Conservation (phyloP, 2,329 filamentous ascomycete genomes). For the Phyllosticta citrichinensis region DNA sequence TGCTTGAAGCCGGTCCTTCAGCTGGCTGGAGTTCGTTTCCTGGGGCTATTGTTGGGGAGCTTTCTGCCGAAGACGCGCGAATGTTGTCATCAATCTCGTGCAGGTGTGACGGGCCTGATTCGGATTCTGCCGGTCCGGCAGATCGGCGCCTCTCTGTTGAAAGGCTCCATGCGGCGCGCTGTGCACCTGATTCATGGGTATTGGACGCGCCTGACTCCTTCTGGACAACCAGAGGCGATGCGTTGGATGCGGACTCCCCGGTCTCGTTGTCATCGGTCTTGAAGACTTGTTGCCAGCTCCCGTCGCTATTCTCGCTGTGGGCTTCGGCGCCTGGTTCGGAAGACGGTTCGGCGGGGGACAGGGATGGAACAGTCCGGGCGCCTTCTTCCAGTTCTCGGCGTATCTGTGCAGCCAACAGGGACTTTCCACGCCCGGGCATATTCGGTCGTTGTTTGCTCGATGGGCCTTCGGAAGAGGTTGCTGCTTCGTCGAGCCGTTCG, state of each 20-base stretch:
- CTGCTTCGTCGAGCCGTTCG: not conserved
- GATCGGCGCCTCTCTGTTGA: not conserved
- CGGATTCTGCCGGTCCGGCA: not conserved
- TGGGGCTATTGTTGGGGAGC: not conserved
- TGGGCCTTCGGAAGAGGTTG: not conserved
- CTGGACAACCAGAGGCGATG: not conserved
- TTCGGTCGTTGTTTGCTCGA: constrained; percentile 25
- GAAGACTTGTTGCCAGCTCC: constrained; percentile 31
- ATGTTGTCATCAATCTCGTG: not conserved
- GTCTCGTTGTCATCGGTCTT: constrained; percentile 14
- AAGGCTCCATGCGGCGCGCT: not conserved
- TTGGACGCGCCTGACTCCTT: not conserved
- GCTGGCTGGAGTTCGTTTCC: not conserved
- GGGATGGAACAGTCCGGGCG: not conserved
- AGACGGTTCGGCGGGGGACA: not conserved
- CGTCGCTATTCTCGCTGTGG: constrained; percentile 27
- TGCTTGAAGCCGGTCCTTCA: not conserved
- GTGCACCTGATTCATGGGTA: not conserved
- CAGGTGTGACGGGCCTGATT: too few species aligned
- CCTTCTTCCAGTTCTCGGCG: constrained; percentile 37
- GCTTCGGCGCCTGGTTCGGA: constrained; percentile 19
- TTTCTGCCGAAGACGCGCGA: not conserved
- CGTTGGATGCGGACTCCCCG: not conserved
- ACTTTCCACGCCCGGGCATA: constrained; percentile 37
- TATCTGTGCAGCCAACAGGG: constrained; percentile 38